phyloP scores from a whole-genome alignment of 495 filamentous ascomycete species.

The Xylaria telfairii region DNA sequence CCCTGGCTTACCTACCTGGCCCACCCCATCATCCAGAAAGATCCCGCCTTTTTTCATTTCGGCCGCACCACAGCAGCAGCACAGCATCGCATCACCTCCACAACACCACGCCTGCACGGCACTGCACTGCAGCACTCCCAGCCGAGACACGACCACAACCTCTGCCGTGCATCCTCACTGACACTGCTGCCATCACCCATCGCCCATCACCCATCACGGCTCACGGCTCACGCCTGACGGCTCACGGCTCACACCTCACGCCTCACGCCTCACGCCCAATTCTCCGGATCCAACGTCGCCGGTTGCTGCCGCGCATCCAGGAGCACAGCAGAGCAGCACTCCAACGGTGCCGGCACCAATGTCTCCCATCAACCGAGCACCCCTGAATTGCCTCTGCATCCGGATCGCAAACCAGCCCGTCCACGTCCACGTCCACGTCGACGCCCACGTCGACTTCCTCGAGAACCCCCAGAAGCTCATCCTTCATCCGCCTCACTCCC shows the following conservation, averaged over 20 bases:
- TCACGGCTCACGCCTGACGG: too few species aligned
- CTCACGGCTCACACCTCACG: too few species aligned
- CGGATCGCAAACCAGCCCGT: constrained; percentile 31
- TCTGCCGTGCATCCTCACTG: background rate
- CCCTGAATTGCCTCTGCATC: constrained; percentile 38
- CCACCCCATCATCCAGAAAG: constrained; percentile 7
- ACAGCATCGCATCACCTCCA: background rate
- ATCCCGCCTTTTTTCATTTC: constrained; percentile 37
- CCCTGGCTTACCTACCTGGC: background rate
- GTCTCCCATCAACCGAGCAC: constrained; percentile 35
- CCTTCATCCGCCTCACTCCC: too few species aligned
- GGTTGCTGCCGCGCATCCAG: background rate
- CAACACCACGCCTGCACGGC: background rate
- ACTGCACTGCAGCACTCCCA: background rate
- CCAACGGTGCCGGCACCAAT: constrained; percentile 37
- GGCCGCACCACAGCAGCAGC: constrained; percentile 18
- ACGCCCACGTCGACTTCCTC: constrained; percentile 6
- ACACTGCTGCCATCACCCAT: too few species aligned
- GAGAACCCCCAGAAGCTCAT: constrained; percentile 2
- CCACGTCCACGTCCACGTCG: too few species aligned
- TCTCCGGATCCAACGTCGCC: constrained; percentile 1
- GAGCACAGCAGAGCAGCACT: constrained; percentile 11
- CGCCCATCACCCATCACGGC: too few species aligned
- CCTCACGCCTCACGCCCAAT: background rate
- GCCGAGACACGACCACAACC: background rate